Conservation (phyloP, 2,329 filamentous ascomycete species). For the Fusarium sp. region DNA sequence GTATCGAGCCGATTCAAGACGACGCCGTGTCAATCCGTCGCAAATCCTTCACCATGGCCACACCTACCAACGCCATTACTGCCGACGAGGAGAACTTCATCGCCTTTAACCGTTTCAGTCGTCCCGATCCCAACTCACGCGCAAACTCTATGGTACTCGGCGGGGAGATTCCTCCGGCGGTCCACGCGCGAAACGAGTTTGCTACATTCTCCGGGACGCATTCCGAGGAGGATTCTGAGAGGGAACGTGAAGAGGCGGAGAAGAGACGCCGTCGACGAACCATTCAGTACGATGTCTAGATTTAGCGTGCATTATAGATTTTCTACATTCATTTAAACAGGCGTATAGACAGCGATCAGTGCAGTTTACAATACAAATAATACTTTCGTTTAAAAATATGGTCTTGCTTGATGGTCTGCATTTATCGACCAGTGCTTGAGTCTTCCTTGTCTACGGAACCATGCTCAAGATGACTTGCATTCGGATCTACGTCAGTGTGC, state of each 20-base stretch:
- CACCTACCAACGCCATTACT: slow-evolving; percentile 54
- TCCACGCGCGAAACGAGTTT: slow-evolving; percentile 15
- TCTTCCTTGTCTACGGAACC: not conserved
- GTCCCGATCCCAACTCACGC: slow-evolving; percentile 43
- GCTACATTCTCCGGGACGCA: slow-evolving; percentile 24
- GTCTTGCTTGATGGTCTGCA: too few species aligned
- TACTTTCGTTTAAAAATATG: not conserved
- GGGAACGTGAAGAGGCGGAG: slow-evolving; percentile 9
- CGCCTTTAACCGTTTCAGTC: slow-evolving; percentile 61
- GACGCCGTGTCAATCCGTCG: slow-evolving; percentile 55
- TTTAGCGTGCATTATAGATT: not conserved
- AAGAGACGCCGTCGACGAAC: slow-evolving; percentile 15
- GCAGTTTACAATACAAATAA: not conserved
- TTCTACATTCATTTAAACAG: not conserved
- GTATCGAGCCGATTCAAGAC: slow-evolving; percentile 56
- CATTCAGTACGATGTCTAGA: slow-evolving; percentile 24
- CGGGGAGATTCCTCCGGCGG: slow-evolving; percentile 5
- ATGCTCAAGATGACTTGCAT: not conserved
- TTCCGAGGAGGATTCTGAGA: slow-evolving; percentile 5
- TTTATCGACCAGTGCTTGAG: too few species aligned
- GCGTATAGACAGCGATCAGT: not conserved
- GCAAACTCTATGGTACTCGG: not conserved
- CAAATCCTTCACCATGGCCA: slow-evolving; percentile 48
- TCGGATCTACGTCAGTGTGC: not conserved
- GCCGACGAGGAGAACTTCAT: slow-evolving; percentile 54